A percentile compares a stretch with the other conserved stretches of the same genome.
These are phyloP conservation scores for Agastache rugosa DNA, from an alignment of 257 asterid genomes.

Conservation along the genomic window DNA sequence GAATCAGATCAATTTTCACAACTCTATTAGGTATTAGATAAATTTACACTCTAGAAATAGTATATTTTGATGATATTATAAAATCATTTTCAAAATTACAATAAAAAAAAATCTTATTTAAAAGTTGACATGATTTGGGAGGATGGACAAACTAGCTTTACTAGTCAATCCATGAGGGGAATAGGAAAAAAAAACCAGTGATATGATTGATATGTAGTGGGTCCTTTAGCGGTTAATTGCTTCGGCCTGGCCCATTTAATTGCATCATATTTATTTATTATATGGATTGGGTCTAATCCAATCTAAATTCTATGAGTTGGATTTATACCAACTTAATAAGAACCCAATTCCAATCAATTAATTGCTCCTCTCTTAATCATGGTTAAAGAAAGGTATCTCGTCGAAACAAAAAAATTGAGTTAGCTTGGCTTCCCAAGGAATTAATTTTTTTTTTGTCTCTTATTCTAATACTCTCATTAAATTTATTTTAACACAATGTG, in stretches of 20 bases:
- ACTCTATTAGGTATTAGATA: too few relatives aligned
- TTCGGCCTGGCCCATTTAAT: constrained; percentile 16
- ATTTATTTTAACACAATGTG: background rate
- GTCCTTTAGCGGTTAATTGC: background rate
- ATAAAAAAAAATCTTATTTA: background rate
- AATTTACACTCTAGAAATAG: background rate
- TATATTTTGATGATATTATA: background rate
- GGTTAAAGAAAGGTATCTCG: background rate
- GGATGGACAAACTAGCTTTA: background rate
- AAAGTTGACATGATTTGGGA: constrained; percentile 18
- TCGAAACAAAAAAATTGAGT: background rate
- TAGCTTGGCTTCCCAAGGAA: background rate
- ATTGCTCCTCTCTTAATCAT: background rate
- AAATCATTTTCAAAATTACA: background rate
- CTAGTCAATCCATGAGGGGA: constrained; percentile 6
- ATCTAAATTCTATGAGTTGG: background rate
- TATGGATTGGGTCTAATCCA: background rate
- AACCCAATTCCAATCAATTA: background rate
- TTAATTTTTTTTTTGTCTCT: background rate
- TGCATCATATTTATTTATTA: background rate
- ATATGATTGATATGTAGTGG: background rate
- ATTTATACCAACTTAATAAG: background rate
- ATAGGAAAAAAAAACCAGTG: background rate
- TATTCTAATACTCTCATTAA: background rate
- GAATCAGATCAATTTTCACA: too few relatives aligned